Evolutionary conservation across 2,329 filamentous ascomycete genomes (phyloP).

Genomic region (Diaporthe humulicola): DNA sequence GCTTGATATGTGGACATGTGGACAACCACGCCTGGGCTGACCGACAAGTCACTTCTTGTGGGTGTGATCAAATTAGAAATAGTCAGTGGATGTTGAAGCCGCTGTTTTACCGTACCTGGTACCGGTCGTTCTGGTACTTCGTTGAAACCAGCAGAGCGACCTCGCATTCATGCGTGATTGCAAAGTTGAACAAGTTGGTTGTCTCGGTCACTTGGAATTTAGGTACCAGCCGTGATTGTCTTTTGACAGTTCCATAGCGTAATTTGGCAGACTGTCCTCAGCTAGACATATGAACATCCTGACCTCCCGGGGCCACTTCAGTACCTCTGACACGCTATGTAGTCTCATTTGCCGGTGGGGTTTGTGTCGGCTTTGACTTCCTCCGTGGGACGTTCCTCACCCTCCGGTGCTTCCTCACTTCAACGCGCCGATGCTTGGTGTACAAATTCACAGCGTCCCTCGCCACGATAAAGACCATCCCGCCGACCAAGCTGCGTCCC

Average conservation of each 20-base stretch:
- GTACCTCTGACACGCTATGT: not conserved
- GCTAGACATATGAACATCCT: not conserved
- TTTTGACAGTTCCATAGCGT: not conserved
- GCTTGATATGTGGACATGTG: not conserved
- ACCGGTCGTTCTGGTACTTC: not conserved
- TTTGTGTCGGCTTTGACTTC: constrained; percentile 22
- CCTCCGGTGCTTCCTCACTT: constrained; percentile 66
- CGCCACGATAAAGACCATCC: constrained; percentile 87
- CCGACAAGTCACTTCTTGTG: too few relatives aligned
- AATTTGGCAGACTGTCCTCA: not conserved
- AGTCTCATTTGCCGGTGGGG: constrained; percentile 8
- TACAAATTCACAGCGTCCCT: constrained; percentile 77
- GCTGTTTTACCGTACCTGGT: not conserved
- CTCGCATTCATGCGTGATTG: not conserved
- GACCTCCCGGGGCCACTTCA: not conserved
- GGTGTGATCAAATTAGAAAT: not conserved
- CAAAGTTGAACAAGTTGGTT: not conserved
- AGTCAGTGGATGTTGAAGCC: not conserved
- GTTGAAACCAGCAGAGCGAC: not conserved
- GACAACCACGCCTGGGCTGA: not conserved
- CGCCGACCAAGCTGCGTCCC: constrained; percentile 90
- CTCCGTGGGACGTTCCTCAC: constrained; percentile 61
- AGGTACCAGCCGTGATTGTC: not conserved
- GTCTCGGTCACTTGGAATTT: not conserved
- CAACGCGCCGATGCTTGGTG: constrained; percentile 72